Evolutionary conservation across 306 rosid genomes (phyloP).

Genomic region (Senna siamea): DNA sequence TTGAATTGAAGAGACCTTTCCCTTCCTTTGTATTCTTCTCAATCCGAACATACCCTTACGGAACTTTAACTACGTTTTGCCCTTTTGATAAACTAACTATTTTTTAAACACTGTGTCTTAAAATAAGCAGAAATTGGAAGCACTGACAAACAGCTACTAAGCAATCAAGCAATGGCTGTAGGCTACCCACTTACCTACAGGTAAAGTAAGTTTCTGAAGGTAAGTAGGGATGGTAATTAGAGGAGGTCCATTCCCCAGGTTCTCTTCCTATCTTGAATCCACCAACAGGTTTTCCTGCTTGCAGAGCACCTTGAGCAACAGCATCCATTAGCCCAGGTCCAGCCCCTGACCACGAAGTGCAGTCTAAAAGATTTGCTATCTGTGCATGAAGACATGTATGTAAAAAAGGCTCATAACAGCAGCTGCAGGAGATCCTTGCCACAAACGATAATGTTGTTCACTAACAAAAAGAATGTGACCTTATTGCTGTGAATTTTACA

Average conservation of each 20-base stretch:
- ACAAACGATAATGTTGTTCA: background rate
- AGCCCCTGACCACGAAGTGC: constrained; percentile 91
- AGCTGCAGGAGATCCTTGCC: constrained; percentile 19
- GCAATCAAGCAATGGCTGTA: constrained; percentile 11
- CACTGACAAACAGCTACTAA: background rate
- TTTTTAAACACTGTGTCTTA: no score
- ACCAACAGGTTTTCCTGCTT: constrained; percentile 77
- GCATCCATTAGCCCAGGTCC: constrained; percentile 99
- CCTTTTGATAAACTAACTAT: no score
- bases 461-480: constrained; percentile 4
- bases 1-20: no score
- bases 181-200: constrained; percentile 61
- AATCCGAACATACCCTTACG: no score
- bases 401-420: constrained; percentile 5
- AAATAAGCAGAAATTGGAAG: background rate
- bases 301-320: constrained; percentile 79
- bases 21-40: no score
- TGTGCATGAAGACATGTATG: constrained; percentile 33
- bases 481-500: background rate
- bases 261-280: constrained; percentile 91
- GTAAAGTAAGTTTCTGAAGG: constrained; percentile 80
- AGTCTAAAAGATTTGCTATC: constrained; percentile 81
- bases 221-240: constrained; percentile 75
- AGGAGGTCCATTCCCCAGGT: constrained; percentile 83
- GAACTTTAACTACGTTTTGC: no score